Conservation (phyloP, 495 filamentous ascomycete genomes). For the Xanthoparmelia taractica region DNA sequence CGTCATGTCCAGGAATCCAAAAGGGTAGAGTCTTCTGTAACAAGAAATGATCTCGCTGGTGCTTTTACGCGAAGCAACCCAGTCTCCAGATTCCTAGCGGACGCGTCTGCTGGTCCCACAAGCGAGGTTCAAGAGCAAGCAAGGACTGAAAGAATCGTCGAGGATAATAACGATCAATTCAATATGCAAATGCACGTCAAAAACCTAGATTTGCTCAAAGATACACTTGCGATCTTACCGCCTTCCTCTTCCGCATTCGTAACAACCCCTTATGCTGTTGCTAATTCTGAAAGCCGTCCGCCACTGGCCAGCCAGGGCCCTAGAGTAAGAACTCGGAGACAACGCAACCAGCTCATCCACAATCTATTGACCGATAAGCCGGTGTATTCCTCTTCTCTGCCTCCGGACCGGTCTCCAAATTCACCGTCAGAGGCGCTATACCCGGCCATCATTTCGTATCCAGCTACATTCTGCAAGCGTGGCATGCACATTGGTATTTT, state of each 20-base stretch:
- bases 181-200: conserved; percentile 46
- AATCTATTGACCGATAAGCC: conserved; percentile 96
- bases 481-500: conserved; percentile 84
- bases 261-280: conserved; percentile 76
- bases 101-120: background rate
- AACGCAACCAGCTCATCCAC: conserved; percentile 89
- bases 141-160: background rate
- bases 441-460: conserved; percentile 32
- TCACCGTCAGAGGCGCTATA: conserved; percentile 29
- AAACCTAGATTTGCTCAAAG: conserved; percentile 64
- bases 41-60: background rate
- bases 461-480: conserved; percentile 78
- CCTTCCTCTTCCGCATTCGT: conserved; percentile 78
- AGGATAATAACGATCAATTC: conserved; percentile 17
- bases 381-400: conserved; percentile 81
- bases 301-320: conserved; percentile 43
- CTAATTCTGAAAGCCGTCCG: conserved; percentile 47
- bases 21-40: background rate
- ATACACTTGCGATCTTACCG: conserved; percentile 69
- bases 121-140: background rate
- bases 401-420: conserved; percentile 45
- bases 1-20: background rate
- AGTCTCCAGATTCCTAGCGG: background rate
- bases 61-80: background rate
- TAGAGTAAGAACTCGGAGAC: conserved; percentile 63